phyloP scores from a whole-genome alignment of 768 basidiomycete species.

The Sarcomyxa edulis region DNA sequence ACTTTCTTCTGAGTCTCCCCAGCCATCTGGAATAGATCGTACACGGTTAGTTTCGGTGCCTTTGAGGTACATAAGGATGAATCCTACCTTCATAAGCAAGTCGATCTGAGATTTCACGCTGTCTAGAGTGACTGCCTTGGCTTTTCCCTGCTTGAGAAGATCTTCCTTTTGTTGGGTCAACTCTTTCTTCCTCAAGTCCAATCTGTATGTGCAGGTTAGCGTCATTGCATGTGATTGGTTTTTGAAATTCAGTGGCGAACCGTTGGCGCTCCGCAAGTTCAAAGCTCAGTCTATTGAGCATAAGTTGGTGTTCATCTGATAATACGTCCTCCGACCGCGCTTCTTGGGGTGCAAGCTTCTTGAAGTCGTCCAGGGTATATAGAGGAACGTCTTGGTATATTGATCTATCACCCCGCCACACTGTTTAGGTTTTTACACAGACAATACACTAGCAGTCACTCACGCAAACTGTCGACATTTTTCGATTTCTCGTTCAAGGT shows the following conservation, averaged over 20 bases:
- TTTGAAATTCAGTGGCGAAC: conserved; percentile 34
- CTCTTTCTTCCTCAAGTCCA: conserved; percentile 67
- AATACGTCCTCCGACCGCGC: conserved; percentile 57
- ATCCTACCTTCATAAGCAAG: conserved; percentile 60
- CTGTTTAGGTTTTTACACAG: no score
- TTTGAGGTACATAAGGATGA: conserved; percentile 1
- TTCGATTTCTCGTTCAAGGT: conserved; percentile 87
- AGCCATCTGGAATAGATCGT: conserved; percentile 46
- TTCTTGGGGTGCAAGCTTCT: conserved; percentile 61
- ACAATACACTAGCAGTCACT: no score
- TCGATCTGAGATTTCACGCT: conserved; percentile 77
- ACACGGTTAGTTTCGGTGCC: conserved; percentile 4
- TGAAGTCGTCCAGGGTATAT: conserved; percentile 65
- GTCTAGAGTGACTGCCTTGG: conserved; percentile 69
- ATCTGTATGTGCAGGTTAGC: conserved; percentile 32
- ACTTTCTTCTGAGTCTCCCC: conserved; percentile 74
- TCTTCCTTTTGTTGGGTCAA: conserved; percentile 70
- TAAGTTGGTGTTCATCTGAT: conserved; percentile 72
- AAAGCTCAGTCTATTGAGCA: conserved; percentile 83
- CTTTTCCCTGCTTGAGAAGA: conserved; percentile 73
- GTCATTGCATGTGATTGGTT: conserved; percentile 10
- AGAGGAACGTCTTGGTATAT: conserved; percentile 86
- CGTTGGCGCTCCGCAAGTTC: conserved; percentile 86
- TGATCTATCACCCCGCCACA: conserved; percentile 42
- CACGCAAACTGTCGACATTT: conserved; percentile 92